Base-by-base conservation (phyloP, 176 grass and related monocot genomes). In the Saccharum spontaneum region DNA sequence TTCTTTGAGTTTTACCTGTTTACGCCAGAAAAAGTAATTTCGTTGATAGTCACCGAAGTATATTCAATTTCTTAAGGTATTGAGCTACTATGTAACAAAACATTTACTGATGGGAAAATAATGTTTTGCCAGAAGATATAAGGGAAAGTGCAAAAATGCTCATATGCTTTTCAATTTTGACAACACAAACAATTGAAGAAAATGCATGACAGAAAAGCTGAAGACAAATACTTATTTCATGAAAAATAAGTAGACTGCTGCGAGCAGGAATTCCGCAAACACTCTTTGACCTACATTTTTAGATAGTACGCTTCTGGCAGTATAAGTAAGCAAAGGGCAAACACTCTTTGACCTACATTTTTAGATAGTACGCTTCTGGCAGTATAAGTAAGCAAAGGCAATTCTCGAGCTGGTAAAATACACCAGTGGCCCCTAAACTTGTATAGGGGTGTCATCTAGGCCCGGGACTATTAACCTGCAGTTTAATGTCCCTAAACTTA, bases 271-370 rank as follows among this genome's bases (percentile, higher is more conserved):
- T 44, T 67, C 4, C 20, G 10, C 22, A 38, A 38, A 60, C 17
- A 34, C 52, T 69, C 34, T 23, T 12, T 3, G 60, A 23, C 7
- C 76, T 59, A 69, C 48, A 80, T 75, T 85, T 79, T 26, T 79
- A 64, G 7, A 59, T 69, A 68, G 22, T 50, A 62, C 7, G 71
- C 62, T 17, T 52, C 30, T 64, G 83, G 20, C 26, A 52, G 34
- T 54, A 81, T 50, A 36, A 49, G 17, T 34, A 64, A 45, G 14
- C 54, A 77, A 12, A 82, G 66, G 34, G 10, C 22, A 38, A 38
- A 60, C 17, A 34, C 52, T 69, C 34, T 23, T 12, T 3, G 60
- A 23, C 7, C 76, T 59, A 69, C 48, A 80, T 75, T 85, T 79
- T 26, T 79, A 64, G 7, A 59, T 69, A 68, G 22, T 50, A 62